These are phyloP conservation scores for Leccinum fuscescens DNA, from an alignment of 1,284 basidiomycete genomes.

Conservation along the genomic window DNA sequence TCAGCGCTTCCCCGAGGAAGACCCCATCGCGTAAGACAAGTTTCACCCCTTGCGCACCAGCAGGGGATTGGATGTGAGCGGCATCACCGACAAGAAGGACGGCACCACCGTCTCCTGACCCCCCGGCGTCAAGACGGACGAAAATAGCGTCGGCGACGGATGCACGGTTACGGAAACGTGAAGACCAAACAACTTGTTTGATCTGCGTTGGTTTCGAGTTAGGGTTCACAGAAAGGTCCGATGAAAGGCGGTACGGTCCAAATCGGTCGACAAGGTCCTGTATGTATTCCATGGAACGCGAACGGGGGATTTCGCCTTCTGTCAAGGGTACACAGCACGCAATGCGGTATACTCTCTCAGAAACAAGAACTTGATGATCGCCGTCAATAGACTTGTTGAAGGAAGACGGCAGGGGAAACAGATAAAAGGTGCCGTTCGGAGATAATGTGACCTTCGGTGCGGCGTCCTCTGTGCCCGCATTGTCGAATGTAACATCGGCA, in stretches of 20 bases:
- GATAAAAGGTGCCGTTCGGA: constrained; percentile 22
- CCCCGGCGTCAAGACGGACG: neutral
- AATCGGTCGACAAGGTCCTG: constrained; percentile 34
- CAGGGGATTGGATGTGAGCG: constrained; percentile 44
- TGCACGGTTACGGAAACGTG: constrained; percentile 38
- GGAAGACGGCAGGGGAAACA: constrained; percentile 26
- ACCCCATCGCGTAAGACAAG: constrained; percentile 44
- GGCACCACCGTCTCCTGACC: neutral
- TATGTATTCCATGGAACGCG: constrained; percentile 36
- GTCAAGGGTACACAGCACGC: constrained; percentile 32
- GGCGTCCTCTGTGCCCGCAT: neutral
- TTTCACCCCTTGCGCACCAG: constrained; percentile 49
- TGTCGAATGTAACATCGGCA: constrained; percentile 2
- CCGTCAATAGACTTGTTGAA: constrained; percentile 10
- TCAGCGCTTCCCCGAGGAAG: constrained; percentile 28
- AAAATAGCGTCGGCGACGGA: constrained; percentile 32
- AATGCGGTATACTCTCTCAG: constrained; percentile 34
- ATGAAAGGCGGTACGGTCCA: constrained; percentile 14
- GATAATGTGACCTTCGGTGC: constrained; percentile 9
- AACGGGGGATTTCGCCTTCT: constrained; percentile 27
- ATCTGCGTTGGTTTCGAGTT: neutral
- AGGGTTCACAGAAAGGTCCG: neutral
- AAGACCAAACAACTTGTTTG: constrained; percentile 32
- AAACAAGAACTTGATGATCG: constrained; percentile 6
- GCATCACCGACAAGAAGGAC: constrained; percentile 41